Conservation (phyloP, 169 alveolate species). For the Plasmodium blacklocki region DNA sequence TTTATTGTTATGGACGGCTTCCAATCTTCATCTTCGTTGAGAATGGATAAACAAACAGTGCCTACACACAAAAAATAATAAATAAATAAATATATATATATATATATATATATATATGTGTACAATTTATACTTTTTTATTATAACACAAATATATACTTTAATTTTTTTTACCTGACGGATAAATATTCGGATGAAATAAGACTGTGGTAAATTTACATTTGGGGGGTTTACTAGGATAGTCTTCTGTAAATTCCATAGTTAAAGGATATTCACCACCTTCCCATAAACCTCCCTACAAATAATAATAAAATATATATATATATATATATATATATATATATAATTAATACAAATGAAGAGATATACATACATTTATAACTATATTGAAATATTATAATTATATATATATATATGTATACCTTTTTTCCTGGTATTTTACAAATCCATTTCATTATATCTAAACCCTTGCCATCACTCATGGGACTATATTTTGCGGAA, state of each 20-base stretch:
- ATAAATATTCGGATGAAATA: slow-evolving; percentile 98
- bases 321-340: not conserved
- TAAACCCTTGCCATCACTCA: slow-evolving; percentile 93
- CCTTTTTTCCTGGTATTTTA: slow-evolving; percentile 97
- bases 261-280: slow-evolving; percentile 97
- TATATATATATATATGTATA: slow-evolving; percentile 54
- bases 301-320: not conserved
- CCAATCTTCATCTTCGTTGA: slow-evolving; percentile 99
- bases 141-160: not conserved
- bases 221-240: slow-evolving; percentile 99
- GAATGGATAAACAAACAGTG: slow-evolving; percentile 97
- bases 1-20: slow-evolving; percentile 99
- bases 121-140: not conserved
- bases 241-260: slow-evolving; percentile 98
- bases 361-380: not conserved
- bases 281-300: slow-evolving; percentile 95
- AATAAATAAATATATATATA: not conserved
- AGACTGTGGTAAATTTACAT: slow-evolving; percentile 97
- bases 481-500: slow-evolving; percentile 95
- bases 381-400: not conserved
- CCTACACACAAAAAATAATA: slow-evolving; percentile 18
- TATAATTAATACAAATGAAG: not conserved
- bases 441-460: slow-evolving; percentile 97
- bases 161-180: slow-evolving; percentile 93
- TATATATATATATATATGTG: not conserved